A percentile compares a stretch with the other conserved stretches of the same genome.
These are phyloP conservation scores for Fraxinus sp. DNA, from an alignment of 305 asterid species.

Conservation along the genomic window DNA sequence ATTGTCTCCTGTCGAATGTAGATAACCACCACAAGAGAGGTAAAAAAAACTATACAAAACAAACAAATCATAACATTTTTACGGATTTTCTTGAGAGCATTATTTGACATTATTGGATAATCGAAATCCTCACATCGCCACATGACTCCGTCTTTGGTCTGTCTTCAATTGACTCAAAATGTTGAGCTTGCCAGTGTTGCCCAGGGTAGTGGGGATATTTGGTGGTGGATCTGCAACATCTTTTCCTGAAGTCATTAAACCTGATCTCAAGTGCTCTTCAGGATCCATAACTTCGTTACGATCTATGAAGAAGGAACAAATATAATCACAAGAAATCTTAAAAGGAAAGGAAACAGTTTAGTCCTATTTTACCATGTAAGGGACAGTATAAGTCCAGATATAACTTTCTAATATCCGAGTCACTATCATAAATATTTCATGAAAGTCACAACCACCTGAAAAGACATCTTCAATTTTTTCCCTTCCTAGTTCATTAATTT, in stretches of 20 bases:
- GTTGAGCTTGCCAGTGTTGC: slow-evolving; percentile 33
- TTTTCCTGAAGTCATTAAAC: slow-evolving; percentile 33
- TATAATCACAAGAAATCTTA: neutral
- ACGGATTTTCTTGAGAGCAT: slow-evolving; percentile 11
- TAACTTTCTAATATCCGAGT: neutral
- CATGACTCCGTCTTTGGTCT: slow-evolving; percentile 33
- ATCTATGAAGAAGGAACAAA: slow-evolving; percentile 41
- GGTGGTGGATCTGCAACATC: slow-evolving; percentile 30
- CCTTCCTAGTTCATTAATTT: neutral
- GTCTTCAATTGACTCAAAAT: slow-evolving; percentile 26
- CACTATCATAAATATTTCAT: neutral
- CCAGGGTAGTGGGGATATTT: slow-evolving; percentile 18
- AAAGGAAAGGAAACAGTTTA: neutral
- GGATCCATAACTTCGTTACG: slow-evolving; percentile 37
- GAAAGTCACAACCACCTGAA: neutral
- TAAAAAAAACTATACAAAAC: neutral
- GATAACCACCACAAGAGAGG: neutral
- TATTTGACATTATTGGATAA: slow-evolving; percentile 22
- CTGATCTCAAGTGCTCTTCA: slow-evolving; percentile 37
- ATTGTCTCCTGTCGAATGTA: neutral
- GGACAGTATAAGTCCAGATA: neutral
- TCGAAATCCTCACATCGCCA: slow-evolving; percentile 42
- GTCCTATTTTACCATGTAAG: neutral
- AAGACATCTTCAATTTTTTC: neutral
- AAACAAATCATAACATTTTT: slow-evolving; percentile 7